Evolutionary conservation across 2,329 filamentous ascomycete genomes (phyloP), one percentile per base, ranked within the genome.

Genomic region (Annulohypoxylon truncatum): DNA sequence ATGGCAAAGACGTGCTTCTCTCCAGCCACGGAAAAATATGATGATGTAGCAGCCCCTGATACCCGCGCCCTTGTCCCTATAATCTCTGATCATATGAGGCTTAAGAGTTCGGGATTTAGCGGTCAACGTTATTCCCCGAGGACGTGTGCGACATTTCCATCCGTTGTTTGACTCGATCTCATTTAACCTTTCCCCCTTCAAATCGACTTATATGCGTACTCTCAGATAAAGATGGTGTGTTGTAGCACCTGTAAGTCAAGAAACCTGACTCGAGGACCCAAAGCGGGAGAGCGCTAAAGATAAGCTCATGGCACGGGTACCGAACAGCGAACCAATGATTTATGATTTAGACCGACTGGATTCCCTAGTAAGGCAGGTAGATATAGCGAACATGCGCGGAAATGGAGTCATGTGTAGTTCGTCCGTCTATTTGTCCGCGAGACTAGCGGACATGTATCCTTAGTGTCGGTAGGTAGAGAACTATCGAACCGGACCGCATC

Each of bases 311-410:
- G 24, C 52, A 52, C 33, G 20, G 24, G 46, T 20, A 44, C 46
- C 33, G 18, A 59, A 28, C 20, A 61, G 56, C 51, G 31, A 53
- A 33, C 50, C 42, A 46, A 60, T 58, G 35, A 55, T 31, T 12
- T 33, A 35, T 59, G 64, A 28, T 29, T 35, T 56, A 31, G 24
- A 12, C 46, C 28, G 38, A 55, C n/a, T 12, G 35, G 35, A 26
- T 44, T 60, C 38, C 62, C 58, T 22, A 63, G 55, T 55, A 62
- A 28, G 61, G 65, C 46, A 68, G 53, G 61, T 68, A 54, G 31
- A 52, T 42, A 46, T 29, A 40, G 15, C 20, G 26, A 2, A 22
- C 29, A 29, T 42, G 31, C 38, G 24, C 24, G 42, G 18, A 50
- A 55, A 42, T 44, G 42, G 42, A 35, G 53, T 22, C 56, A 62